Evolutionary conservation across 192 early-diverging fungal species (phyloP).

Genomic region (Podila minutissima): DNA sequence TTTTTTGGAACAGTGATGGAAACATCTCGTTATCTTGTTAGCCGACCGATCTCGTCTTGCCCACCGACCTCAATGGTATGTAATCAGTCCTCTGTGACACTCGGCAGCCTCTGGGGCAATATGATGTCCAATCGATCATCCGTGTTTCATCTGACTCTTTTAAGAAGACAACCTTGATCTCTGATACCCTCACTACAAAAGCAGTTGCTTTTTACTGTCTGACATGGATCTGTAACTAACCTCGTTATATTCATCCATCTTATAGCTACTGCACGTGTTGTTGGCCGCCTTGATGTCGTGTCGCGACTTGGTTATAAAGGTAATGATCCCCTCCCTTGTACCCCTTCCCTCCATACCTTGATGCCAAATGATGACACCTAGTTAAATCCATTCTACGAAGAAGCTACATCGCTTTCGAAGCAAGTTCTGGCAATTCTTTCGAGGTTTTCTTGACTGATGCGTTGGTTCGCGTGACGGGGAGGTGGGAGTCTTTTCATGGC

Average conservation of each 20-base stretch:
- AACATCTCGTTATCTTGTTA: not conserved
- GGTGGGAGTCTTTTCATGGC: constrained; percentile 41
- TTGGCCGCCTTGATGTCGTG: too few species aligned
- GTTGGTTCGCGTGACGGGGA: constrained; percentile 42
- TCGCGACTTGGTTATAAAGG: not conserved
- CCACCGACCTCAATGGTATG: constrained; percentile 10
- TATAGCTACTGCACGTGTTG: not conserved
- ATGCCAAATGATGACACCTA: constrained; percentile 53
- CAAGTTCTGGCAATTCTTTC: constrained; percentile 39
- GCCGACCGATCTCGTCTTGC: too few species aligned
- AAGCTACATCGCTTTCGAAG: constrained; percentile 42
- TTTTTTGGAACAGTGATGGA: not conserved
- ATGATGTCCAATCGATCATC: constrained; percentile 55
- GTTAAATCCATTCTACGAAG: constrained; percentile 57
- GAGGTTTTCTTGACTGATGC: constrained; percentile 53
- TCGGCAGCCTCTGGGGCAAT: constrained; percentile 21
- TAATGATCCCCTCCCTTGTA: not conserved
- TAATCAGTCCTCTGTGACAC: not conserved
- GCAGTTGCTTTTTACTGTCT: too few species aligned
- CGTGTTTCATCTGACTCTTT: constrained; percentile 54
- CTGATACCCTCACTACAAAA: constrained; percentile 24
- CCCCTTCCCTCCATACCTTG: not conserved
- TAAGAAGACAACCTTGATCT: constrained; percentile 52
- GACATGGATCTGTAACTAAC: too few species aligned
- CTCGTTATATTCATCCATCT: not conserved